Evolutionary conservation across 306 rosid genomes (phyloP).

Genomic region (Citrullus colocynthis): DNA sequence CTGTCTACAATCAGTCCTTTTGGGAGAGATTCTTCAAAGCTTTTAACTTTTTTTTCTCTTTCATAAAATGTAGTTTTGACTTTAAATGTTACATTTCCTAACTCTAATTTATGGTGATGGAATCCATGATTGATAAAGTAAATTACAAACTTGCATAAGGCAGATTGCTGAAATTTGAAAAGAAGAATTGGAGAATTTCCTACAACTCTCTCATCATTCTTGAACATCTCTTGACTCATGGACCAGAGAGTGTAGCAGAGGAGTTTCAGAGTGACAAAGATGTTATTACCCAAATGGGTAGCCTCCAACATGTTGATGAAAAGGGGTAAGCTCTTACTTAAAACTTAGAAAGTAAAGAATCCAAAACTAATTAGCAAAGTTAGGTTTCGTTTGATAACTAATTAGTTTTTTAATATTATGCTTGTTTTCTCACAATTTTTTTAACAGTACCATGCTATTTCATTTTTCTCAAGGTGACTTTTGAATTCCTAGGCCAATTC

Average conservation of each 20-base stretch:
- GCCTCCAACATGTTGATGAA: conserved; percentile 60
- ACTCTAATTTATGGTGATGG: neutral
- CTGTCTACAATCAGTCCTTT: neutral
- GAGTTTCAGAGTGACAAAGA: conserved; percentile 63
- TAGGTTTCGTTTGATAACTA: too few species aligned
- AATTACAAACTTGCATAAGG: neutral
- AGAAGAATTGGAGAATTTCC: conserved; percentile 70
- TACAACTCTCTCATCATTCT: conserved; percentile 63
- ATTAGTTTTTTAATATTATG: too few species aligned
- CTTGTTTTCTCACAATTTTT: too few species aligned
- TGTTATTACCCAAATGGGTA: conserved; percentile 41
- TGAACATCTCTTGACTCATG: conserved; percentile 80
- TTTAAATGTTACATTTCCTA: neutral
- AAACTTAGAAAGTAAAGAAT: neutral
- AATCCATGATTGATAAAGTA: neutral
- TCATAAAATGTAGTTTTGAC: neutral
- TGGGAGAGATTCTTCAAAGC: neutral
- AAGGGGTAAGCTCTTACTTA: conserved; percentile 28
- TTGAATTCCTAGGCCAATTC: too few species aligned
- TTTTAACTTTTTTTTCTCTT: neutral
- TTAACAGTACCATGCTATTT: too few species aligned
- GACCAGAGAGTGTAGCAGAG: conserved; percentile 75
- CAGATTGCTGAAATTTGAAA: conserved; percentile 68
- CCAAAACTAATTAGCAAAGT: neutral
- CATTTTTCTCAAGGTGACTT: too few species aligned